phyloP scores from a whole-genome alignment of 2,329 filamentous ascomycete species.

The Trichoderma citrinoviride region DNA sequence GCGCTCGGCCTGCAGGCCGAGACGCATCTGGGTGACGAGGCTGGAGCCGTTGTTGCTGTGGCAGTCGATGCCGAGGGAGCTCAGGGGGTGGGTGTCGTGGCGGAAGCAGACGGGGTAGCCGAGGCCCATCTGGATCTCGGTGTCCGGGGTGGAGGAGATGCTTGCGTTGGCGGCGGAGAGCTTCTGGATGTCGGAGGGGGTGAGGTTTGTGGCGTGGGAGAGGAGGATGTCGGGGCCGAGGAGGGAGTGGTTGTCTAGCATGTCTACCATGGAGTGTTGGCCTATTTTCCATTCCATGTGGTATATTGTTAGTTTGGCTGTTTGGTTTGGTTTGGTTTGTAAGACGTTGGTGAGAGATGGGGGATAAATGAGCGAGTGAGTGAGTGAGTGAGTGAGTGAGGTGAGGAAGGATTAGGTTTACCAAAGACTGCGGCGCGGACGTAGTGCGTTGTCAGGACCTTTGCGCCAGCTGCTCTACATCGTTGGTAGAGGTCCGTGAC shows the following conservation, averaged over 20 bases:
- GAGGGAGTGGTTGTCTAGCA: neutral
- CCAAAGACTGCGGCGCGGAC: neutral
- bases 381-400: too few species aligned
- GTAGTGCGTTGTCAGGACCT: conserved; percentile 38
- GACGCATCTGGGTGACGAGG: conserved; percentile 24
- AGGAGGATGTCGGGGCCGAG: conserved; percentile 23
- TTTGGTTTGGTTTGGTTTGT: neutral
- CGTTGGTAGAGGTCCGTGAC: conserved; percentile 39
- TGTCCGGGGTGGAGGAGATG: conserved; percentile 47
- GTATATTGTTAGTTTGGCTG: neutral
- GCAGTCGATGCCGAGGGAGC: conserved; percentile 27
- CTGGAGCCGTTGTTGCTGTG: conserved; percentile 25
- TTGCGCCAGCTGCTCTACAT: conserved; percentile 36
- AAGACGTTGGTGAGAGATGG: too few species aligned
- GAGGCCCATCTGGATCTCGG: conserved; percentile 49
- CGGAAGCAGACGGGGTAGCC: conserved; percentile 28
- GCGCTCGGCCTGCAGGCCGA: conserved; percentile 23
- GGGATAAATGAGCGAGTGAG: neutral
- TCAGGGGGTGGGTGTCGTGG: conserved; percentile 21
- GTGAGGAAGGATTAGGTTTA: neutral
- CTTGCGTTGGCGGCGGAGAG: conserved; percentile 36
- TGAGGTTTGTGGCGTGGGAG: conserved; percentile 33
- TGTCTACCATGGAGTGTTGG: conserved; percentile 1
- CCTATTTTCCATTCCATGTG: neutral
- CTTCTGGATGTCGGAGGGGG: conserved; percentile 33